Evolutionary conservation across 164 flowering plant genomes (phyloP).

Genomic region (Aristolochia californica): DNA sequence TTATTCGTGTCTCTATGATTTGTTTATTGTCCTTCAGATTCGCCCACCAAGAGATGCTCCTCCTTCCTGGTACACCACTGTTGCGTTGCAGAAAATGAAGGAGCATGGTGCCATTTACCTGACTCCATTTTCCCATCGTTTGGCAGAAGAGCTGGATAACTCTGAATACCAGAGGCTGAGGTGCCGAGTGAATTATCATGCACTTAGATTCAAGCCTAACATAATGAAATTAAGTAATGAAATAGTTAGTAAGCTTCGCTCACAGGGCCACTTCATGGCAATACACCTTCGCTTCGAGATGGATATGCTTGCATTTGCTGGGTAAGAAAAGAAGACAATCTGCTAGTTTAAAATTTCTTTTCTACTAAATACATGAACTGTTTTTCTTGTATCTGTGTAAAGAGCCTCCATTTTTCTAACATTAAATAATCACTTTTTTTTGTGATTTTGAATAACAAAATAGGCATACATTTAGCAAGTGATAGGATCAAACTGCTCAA

Average conservation of each 20-base stretch:
- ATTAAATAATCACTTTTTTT: too few relatives aligned
- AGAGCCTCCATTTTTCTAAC: not conserved
- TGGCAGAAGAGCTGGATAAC: conserved; percentile 92
- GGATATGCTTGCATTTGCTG: conserved; percentile 99
- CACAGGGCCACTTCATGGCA: conserved; percentile 94
- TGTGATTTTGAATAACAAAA: too few relatives aligned
- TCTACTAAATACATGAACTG: not conserved
- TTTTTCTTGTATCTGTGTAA: not conserved
- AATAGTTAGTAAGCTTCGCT: conserved; percentile 72
- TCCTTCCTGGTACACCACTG: conserved; percentile 72
- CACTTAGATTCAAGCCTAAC: conserved; percentile 77
- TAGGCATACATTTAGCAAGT: too few relatives aligned
- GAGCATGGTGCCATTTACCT: conserved; percentile 93
- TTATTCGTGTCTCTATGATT: too few relatives aligned
- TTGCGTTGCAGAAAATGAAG: conserved; percentile 79
- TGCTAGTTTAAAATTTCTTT: not conserved
- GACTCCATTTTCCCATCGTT: conserved; percentile 92
- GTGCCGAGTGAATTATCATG: conserved; percentile 96
- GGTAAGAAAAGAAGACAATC: conserved; percentile 37
- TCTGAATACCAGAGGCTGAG: conserved; percentile 93
- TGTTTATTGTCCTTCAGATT: conserved; percentile 29
- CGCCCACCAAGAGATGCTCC: conserved; percentile 97
- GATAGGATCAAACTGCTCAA: too few relatives aligned
- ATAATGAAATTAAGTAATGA: conserved; percentile 74
- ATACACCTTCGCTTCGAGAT: conserved; percentile 98